Evolutionary conservation across 1,284 basidiomycete genomes (phyloP).

Genomic region (Marasmius tenuissimus): DNA sequence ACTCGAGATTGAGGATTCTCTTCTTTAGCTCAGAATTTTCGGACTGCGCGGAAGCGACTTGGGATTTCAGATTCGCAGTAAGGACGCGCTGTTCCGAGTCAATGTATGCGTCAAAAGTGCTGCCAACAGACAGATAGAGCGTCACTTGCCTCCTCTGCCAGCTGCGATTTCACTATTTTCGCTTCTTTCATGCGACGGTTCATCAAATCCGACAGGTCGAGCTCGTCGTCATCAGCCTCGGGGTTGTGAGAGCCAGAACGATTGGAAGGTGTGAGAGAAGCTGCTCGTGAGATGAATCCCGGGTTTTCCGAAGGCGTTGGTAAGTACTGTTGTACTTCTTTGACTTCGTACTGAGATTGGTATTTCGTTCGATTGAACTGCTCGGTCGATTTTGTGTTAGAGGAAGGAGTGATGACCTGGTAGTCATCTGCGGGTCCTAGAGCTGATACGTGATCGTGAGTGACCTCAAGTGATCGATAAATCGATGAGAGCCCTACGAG

Average conservation of each 20-base stretch:
- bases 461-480: neutral
- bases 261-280: neutral
- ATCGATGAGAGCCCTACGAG: neutral
- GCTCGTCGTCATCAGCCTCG: conserved; percentile 8
- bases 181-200: conserved; percentile 15
- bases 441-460: neutral
- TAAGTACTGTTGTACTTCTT: neutral
- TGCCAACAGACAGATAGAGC: neutral
- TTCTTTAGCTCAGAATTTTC: neutral
- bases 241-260: neutral
- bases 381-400: neutral
- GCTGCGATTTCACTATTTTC: conserved; percentile 12
- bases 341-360: neutral
- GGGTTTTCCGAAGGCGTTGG: neutral
- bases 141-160: conserved; percentile 13
- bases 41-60: conserved; percentile 1
- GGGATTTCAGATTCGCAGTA: conserved; percentile 9
- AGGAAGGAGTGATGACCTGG: neutral
- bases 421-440: neutral
- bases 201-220: conserved; percentile 13
- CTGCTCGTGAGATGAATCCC: neutral
- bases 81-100: neutral
- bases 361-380: neutral
- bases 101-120: neutral
- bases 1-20: conserved; percentile 6